phyloP scores from a whole-genome alignment of 176 grass and related monocot genomes.

The Lolium perenne region DNA sequence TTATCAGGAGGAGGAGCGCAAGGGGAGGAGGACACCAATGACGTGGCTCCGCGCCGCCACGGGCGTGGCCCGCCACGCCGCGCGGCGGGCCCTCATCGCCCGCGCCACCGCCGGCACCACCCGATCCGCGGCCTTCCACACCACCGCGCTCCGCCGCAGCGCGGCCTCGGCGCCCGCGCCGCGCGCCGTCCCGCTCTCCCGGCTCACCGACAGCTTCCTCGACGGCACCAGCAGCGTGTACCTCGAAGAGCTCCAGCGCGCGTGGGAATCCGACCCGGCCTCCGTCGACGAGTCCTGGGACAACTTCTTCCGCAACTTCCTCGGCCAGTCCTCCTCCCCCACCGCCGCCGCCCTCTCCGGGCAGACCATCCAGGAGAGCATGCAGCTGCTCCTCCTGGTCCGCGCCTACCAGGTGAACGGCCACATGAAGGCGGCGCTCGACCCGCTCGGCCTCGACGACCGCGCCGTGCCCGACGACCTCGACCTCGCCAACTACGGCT shows the following conservation, averaged over 20 bases:
- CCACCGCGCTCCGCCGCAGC: constrained; percentile 42
- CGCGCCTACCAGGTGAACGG: constrained; percentile 93
- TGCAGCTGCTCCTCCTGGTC: constrained; percentile 77
- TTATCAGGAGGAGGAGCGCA: background rate
- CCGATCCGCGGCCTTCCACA: constrained; percentile 52
- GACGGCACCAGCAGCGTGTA: constrained; percentile 84
- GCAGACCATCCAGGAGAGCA: constrained; percentile 91
- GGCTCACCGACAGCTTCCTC: constrained; percentile 78
- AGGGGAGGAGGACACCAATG: constrained; percentile 32
- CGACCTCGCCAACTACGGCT: constrained; percentile 64
- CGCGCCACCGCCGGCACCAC: constrained; percentile 10
- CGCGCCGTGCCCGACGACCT: constrained; percentile 67
- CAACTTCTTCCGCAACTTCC: constrained; percentile 90
- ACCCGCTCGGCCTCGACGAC: constrained; percentile 75
- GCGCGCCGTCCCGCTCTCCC: constrained; percentile 68
- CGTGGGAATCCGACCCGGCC: constrained; percentile 70
- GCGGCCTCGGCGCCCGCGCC: constrained; percentile 47
- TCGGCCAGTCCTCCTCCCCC: constrained; percentile 48
- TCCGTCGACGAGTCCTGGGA: constrained; percentile 86
- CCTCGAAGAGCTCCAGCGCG: constrained; percentile 85
- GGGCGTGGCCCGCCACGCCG: constrained; percentile 58
- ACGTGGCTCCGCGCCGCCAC: constrained; percentile 77
- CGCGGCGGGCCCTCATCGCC: constrained; percentile 52
- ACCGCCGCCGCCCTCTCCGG: constrained; percentile 59
- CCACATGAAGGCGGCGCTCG: constrained; percentile 84